Evolutionary conservation across 202 grass and related monocot genomes (phyloP).

Genomic region (Zoysia matrella): DNA sequence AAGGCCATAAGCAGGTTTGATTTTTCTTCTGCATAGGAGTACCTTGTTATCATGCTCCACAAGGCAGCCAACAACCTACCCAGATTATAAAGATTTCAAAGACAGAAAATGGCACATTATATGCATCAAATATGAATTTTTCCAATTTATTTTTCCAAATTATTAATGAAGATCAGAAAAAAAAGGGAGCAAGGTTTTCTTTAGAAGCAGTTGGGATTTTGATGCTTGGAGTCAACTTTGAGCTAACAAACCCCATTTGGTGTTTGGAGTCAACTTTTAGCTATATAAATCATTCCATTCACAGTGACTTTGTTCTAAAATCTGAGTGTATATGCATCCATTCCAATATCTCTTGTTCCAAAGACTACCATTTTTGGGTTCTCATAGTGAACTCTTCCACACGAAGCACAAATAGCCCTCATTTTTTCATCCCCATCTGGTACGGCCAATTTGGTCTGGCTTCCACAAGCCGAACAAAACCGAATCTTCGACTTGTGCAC

Average conservation of each 20-base stretch:
- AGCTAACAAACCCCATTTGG: neutral
- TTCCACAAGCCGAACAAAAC: conserved; percentile 81
- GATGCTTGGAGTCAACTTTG: neutral
- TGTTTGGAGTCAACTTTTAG: too few species aligned
- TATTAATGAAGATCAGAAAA: neutral
- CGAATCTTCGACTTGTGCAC: conserved; percentile 69
- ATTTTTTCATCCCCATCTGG: conserved; percentile 95
- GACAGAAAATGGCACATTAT: neutral
- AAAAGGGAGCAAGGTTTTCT: neutral
- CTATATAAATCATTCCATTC: conserved; percentile 14
- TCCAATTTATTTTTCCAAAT: neutral
- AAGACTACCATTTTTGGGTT: conserved; percentile 92
- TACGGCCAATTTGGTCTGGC: conserved; percentile 69
- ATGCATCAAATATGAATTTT: neutral
- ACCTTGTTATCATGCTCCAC: conserved; percentile 97
- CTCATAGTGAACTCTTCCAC: conserved; percentile 90
- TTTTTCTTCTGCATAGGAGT: conserved; percentile 93
- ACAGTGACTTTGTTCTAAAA: neutral
- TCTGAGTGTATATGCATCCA: neutral
- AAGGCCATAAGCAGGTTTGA: conserved; percentile 94
- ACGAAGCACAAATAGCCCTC: conserved; percentile 83
- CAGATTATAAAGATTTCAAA: conserved; percentile 19
- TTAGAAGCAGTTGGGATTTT: neutral
- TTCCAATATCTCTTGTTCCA: neutral
- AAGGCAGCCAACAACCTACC: conserved; percentile 94